Conservation (phyloP, 495 filamentous ascomycete species). For the Polyplosphaeria fusca region DNA sequence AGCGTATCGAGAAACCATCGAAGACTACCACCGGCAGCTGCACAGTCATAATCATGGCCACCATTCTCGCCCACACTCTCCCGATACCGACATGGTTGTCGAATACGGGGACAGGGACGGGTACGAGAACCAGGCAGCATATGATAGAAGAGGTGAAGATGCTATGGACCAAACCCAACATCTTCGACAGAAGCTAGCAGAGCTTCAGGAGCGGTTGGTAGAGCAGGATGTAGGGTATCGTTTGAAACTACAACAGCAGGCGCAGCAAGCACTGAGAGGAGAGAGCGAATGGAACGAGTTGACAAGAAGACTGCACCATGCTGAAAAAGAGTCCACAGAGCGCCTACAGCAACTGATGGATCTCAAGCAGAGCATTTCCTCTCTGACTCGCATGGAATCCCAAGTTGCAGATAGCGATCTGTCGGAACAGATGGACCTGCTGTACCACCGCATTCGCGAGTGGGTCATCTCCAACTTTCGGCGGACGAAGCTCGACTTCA, state of each 20-base stretch:
- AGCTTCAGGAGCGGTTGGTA: slow-evolving; percentile 20
- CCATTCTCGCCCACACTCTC: background rate
- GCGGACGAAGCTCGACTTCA: slow-evolving; percentile 31
- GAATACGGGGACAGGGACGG: background rate
- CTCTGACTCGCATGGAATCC: slow-evolving; percentile 34
- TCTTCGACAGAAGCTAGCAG: slow-evolving; percentile 20
- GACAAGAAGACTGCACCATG: slow-evolving; percentile 16
- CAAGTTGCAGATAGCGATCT: slow-evolving; percentile 39
- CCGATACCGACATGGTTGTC: background rate
- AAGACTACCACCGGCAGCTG: slow-evolving; percentile 21
- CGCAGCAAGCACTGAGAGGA: background rate
- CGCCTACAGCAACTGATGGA: slow-evolving; percentile 35
- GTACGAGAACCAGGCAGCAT: slow-evolving; percentile 1
- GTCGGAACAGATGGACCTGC: slow-evolving; percentile 30
- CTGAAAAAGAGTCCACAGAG: slow-evolving; percentile 34
- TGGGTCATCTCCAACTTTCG: slow-evolving; percentile 42
- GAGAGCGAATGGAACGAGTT: slow-evolving; percentile 28
- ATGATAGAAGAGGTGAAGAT: slow-evolving; percentile 2
- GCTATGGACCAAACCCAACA: slow-evolving; percentile 24
- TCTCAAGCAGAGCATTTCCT: slow-evolving; percentile 39
- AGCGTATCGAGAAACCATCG: slow-evolving; percentile 23
- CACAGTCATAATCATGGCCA: background rate
- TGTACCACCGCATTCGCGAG: slow-evolving; percentile 39
- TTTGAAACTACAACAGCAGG: background rate
- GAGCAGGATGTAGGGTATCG: slow-evolving; percentile 11